Conservation (phyloP, 495 filamentous ascomycete species). For the Pseudoneurospora amorphoporcata region DNA sequence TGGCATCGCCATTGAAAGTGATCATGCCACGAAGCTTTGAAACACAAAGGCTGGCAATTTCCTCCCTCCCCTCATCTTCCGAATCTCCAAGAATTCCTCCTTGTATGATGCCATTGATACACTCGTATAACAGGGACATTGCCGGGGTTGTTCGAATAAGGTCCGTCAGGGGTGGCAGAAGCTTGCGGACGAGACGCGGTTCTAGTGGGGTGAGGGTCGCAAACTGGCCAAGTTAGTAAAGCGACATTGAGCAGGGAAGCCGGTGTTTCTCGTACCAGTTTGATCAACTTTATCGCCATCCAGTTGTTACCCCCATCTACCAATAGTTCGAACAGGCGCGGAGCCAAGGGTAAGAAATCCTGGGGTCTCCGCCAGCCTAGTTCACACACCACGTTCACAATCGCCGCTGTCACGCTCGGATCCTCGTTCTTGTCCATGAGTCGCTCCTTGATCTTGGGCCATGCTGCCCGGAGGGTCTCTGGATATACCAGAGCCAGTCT, state of each 20-base stretch:
- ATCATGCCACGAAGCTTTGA: slow-evolving; percentile 90
- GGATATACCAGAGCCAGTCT: slow-evolving; percentile 87
- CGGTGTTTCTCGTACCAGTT: slow-evolving; percentile 52
- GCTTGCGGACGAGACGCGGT: slow-evolving; percentile 79
- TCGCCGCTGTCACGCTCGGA: slow-evolving; percentile 86
- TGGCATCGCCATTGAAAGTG: slow-evolving; percentile 82
- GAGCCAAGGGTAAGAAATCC: slow-evolving; percentile 88
- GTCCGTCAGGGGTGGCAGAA: slow-evolving; percentile 87
- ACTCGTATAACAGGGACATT: slow-evolving; percentile 95
- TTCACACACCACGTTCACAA: slow-evolving; percentile 94
- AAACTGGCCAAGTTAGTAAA: slow-evolving; percentile 49
- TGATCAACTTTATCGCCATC: slow-evolving; percentile 99
- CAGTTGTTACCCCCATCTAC: slow-evolving; percentile 95
- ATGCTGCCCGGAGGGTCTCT: slow-evolving; percentile 80
- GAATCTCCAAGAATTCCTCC: slow-evolving; percentile 81
- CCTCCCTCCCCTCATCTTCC: slow-evolving; percentile 71
- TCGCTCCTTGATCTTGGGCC: slow-evolving; percentile 93
- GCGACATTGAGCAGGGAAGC: background rate
- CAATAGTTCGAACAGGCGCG: slow-evolving; percentile 80
- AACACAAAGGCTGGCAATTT: slow-evolving; percentile 89
- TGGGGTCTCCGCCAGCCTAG: slow-evolving; percentile 86
- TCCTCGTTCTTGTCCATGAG: slow-evolving; percentile 87
- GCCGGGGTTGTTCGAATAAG: slow-evolving; percentile 89
- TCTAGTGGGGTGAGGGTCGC: slow-evolving; percentile 89
- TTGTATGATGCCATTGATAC: slow-evolving; percentile 95